Evolutionary conservation across 2,329 filamentous ascomycete genomes (phyloP).

Genomic region (Emmonsia crescens): DNA sequence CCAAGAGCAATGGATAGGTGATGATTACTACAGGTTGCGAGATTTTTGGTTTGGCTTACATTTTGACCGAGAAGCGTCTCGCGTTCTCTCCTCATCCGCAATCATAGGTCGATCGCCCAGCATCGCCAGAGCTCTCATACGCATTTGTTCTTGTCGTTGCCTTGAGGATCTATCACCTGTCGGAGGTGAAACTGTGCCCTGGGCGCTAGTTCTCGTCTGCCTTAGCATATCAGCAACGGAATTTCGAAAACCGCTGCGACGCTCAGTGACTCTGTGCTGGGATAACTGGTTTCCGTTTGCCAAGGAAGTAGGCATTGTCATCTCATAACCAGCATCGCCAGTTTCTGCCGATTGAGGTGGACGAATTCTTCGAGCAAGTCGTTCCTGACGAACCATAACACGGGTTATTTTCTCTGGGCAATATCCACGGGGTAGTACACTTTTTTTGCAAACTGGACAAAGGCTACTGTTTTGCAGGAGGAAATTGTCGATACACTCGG

Average conservation of each 20-base stretch:
- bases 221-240: background rate
- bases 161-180: background rate
- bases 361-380: conserved; percentile 32
- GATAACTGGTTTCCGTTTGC: background rate
- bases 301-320: background rate
- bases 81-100: conserved; percentile 15
- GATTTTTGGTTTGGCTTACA: conserved; percentile 10
- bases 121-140: conserved; percentile 12
- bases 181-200: background rate
- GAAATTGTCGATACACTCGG: conserved; percentile 81
- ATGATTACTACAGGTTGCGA: background rate
- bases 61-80: conserved; percentile 12
- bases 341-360: background rate
- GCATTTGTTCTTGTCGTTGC: conserved; percentile 10
- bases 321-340: background rate
- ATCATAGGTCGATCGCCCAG: conserved; percentile 7
- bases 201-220: background rate
- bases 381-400: conserved; percentile 72
- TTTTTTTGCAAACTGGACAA: conserved; percentile 83
- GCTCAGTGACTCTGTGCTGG: background rate
- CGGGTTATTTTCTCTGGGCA: conserved; percentile 64
- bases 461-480: conserved; percentile 68
- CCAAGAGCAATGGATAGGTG: background rate
- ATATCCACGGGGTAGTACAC: conserved; percentile 59
- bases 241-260: background rate